Evolutionary conservation across 2,329 filamentous ascomycete species (phyloP).

Genomic region (Neocatenulostroma microsporum): DNA sequence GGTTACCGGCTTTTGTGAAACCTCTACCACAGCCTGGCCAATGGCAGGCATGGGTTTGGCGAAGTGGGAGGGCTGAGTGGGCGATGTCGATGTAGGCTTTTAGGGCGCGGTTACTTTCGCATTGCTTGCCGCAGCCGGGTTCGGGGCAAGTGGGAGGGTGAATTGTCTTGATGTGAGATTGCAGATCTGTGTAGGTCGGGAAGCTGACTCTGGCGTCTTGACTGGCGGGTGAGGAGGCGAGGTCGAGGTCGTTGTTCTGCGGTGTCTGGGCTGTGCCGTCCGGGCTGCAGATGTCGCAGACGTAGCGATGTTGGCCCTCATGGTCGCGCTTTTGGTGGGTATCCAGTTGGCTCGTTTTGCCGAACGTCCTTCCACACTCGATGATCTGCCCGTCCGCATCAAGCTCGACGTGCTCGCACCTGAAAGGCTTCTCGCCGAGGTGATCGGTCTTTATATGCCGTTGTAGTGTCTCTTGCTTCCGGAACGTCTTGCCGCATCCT

Average conservation of each 20-base stretch:
- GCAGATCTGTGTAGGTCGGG: constrained; percentile 61
- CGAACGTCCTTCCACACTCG: constrained; percentile 61
- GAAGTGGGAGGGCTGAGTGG: constrained; percentile 41
- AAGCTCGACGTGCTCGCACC: constrained; percentile 54
- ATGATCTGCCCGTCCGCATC: constrained; percentile 35
- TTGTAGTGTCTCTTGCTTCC: constrained; percentile 79
- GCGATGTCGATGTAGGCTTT: constrained; percentile 70
- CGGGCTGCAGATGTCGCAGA: constrained; percentile 63
- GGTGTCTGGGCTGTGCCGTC: no score
- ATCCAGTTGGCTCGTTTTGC: constrained; percentile 62
- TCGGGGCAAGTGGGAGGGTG: constrained; percentile 66
- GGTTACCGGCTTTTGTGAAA: constrained; percentile 78
- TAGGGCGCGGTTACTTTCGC: constrained; percentile 58
- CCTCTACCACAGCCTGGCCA: constrained; percentile 61
- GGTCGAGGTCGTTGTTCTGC: no score
- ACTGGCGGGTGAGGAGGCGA: no score
- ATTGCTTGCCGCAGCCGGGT: constrained; percentile 61
- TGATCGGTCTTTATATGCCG: constrained; percentile 74
- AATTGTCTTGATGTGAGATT: constrained; percentile 62
- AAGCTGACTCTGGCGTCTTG: constrained; percentile 41
- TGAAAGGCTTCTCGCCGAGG: constrained; percentile 61
- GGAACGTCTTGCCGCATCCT: constrained; percentile 73
- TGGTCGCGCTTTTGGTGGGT: constrained; percentile 66
- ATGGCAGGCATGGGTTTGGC: constrained; percentile 53
- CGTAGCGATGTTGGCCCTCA: constrained; percentile 60